Evolutionary conservation across 257 asterid genomes (phyloP), one percentile per base, ranked within the genome.

Genomic region (Solanum corneliomulleri): DNA sequence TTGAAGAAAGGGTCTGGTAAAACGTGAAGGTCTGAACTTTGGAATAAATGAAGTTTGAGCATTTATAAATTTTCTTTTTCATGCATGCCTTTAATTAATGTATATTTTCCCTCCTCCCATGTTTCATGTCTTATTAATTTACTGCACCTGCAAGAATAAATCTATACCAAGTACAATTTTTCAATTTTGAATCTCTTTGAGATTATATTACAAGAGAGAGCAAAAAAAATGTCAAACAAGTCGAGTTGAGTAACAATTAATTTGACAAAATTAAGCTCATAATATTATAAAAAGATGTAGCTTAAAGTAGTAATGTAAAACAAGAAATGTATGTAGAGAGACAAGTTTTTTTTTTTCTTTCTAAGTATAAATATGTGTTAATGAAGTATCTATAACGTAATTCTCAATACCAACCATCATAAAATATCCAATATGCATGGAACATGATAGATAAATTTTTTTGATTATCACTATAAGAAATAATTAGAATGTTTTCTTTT

Each of bases 21-120:
- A 89, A 83, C 91, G 91, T 89, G 90, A 89, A 82, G 49, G 52
- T 76, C 89, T 74, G 89, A 80, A 45, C 23, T 49, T 49, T 44
- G 86, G 75, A 62, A 23, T 88, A 86, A 89, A 89, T 89, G 90
- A 89, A 86, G 70, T 86, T 86, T 77, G 6, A 80, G 25, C 81
- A 74, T 37, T 27, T 18, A 74, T 37, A 20, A 42, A 69, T 12
- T 83, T 78, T 11, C 66, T 42, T 39, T 39, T 87, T 56, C 70
- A 58, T 82, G 86, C 78, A 37, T 44, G 41, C 23, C 41, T n/a
- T 82, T 25, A 47, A 80, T 82, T 78, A 27, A 80, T 80, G 85
- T 80, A 47, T 18, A 31, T 29, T 80, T 80, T 80, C 68, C 85
- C 29, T 80, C 44, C 68, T 80, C 85, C 68, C 85, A 80, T 80